phyloP scores from a whole-genome alignment of 345 rosid genomes.

The Ceriops decandra region DNA sequence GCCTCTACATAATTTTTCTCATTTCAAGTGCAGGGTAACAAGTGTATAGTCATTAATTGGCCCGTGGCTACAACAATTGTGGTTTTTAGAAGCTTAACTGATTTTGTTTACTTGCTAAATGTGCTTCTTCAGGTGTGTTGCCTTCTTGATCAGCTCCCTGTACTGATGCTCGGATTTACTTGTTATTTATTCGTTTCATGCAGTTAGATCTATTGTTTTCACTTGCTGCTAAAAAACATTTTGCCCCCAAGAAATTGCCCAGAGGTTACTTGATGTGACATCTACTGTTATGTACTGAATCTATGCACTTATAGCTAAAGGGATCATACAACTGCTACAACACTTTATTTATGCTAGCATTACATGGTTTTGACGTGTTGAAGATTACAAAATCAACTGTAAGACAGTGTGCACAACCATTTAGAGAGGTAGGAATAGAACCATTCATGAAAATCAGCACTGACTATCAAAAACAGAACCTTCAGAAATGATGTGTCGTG shows the following conservation, averaged over 20 bases:
- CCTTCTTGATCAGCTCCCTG: neutral
- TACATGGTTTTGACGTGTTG: too few species aligned
- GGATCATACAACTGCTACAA: neutral
- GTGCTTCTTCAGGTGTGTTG: constrained; percentile 74
- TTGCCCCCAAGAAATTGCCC: neutral
- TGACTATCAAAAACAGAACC: too few species aligned
- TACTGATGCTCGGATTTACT: neutral
- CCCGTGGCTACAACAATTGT: constrained; percentile 43
- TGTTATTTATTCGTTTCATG: neutral
- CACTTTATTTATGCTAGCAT: too few species aligned
- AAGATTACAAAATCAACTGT: too few species aligned
- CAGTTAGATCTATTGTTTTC: neutral
- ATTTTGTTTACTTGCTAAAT: constrained; percentile 58
- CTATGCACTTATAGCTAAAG: neutral
- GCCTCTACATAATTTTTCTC: neutral
- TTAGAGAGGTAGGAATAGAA: too few species aligned
- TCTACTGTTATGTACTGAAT: neutral
- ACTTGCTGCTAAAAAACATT: neutral
- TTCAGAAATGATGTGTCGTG: too few species aligned
- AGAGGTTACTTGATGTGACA: neutral
- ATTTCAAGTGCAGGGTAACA: constrained; percentile 41
- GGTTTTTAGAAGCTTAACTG: constrained; percentile 54
- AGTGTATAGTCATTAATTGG: constrained; percentile 53
- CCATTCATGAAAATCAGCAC: too few species aligned
- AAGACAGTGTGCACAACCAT: too few species aligned